phyloP scores from a whole-genome alignment of 768 basidiomycete genomes.

The Pisolithus sp. region DNA sequence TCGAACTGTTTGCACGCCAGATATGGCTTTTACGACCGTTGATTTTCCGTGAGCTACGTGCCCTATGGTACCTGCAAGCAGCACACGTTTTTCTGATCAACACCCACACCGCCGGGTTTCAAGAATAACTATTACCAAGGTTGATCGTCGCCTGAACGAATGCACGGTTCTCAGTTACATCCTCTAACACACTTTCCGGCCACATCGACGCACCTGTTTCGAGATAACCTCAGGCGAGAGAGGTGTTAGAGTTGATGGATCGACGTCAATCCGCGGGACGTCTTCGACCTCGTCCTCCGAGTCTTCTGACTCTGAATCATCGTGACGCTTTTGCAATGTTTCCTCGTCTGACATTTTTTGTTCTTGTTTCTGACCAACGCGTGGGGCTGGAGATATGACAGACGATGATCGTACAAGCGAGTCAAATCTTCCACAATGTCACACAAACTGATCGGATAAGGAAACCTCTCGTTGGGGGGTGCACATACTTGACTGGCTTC shows the following conservation, averaged over 20 bases:
- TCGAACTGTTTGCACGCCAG: slow-evolving; percentile 94
- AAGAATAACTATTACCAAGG: slow-evolving; percentile 47
- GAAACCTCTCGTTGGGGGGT: background rate
- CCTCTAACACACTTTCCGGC: background rate
- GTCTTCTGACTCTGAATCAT: slow-evolving; percentile 69
- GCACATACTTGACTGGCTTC: background rate
- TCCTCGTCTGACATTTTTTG: slow-evolving; percentile 61
- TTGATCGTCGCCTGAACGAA: slow-evolving; percentile 84
- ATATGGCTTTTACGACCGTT: slow-evolving; percentile 97
- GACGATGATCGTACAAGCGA: too few species aligned
- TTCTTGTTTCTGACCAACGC: background rate
- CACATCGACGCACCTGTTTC: slow-evolving; percentile 62
- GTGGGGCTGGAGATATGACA: too few species aligned
- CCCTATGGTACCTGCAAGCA: slow-evolving; percentile 82
- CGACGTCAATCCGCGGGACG: slow-evolving; percentile 67
- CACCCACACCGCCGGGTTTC: background rate
- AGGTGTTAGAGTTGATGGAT: slow-evolving; percentile 76
- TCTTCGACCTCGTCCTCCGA: slow-evolving; percentile 49
- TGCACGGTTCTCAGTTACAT: background rate
- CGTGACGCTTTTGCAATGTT: slow-evolving; percentile 52
- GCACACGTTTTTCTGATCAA: background rate
- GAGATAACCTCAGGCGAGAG: slow-evolving; percentile 87
- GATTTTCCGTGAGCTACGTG: slow-evolving; percentile 99
- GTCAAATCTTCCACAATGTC: background rate
- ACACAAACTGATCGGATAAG: background rate